Evolutionary conservation across 2,329 filamentous ascomycete genomes (phyloP).

Genomic region (Niveomyces coronatus): DNA sequence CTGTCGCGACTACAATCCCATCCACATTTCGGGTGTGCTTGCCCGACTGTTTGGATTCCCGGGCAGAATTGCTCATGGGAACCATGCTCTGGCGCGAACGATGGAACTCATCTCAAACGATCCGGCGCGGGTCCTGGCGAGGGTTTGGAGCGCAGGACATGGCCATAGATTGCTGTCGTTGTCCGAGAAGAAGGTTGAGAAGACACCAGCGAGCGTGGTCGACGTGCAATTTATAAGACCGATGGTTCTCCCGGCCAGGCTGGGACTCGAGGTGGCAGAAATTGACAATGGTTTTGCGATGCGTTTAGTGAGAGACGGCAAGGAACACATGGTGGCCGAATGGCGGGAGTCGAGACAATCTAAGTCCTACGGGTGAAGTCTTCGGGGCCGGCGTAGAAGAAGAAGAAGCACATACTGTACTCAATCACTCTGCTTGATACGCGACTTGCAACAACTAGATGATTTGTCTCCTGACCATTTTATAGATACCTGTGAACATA

Average conservation of each 20-base stretch:
- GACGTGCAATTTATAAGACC: constrained; percentile 8
- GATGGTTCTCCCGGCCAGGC: constrained; percentile 7
- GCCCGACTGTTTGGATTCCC: constrained; percentile 10
- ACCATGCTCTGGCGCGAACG: constrained; percentile 9
- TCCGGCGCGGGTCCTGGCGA: background rate
- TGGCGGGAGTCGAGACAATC: background rate
- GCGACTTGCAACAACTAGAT: too few relatives aligned
- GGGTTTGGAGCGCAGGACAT: background rate
- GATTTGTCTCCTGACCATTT: too few relatives aligned
- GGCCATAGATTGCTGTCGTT: constrained; percentile 1
- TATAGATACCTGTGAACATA: too few relatives aligned
- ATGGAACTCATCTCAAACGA: constrained; percentile 4
- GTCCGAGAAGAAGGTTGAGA: background rate
- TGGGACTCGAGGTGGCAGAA: constrained; percentile 5
- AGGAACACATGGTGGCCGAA: constrained; percentile 8
- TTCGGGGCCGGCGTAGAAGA: too few relatives aligned
- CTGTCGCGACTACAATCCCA: constrained; percentile 11
- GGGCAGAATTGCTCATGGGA: constrained; percentile 10
- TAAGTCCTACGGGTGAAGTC: too few relatives aligned
- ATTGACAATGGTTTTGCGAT: constrained; percentile 4
- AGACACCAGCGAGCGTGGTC: constrained; percentile 7
- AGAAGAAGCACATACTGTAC: too few relatives aligned
- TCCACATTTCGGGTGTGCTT: constrained; percentile 10
- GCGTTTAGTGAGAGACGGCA: constrained; percentile 8
- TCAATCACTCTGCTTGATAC: too few relatives aligned